Conservation (phyloP, 2,329 filamentous ascomycete genomes). For the Ceratocystis colombiana region DNA sequence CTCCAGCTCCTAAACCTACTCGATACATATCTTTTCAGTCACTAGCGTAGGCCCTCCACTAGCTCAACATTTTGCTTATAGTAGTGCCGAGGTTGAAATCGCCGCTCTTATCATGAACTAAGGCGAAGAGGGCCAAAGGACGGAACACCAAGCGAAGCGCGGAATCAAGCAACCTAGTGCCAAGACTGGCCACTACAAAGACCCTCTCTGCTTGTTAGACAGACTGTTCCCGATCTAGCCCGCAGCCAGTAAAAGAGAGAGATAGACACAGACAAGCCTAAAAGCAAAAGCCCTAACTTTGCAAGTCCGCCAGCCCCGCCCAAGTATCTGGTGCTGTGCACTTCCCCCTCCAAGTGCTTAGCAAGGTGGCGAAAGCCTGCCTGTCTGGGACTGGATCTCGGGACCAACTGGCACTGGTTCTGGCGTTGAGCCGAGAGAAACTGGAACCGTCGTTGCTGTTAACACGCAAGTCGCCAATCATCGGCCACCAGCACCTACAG, state of each 20-base stretch:
- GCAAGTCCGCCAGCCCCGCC: not conserved
- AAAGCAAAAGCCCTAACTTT: not conserved
- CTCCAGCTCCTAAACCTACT: not conserved
- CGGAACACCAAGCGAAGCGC: not conserved
- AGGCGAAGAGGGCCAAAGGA: not conserved
- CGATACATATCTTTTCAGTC: not conserved
- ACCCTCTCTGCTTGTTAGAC: conserved; percentile 9
- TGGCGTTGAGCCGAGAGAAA: not conserved
- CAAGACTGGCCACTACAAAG: not conserved
- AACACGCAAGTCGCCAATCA: not conserved
- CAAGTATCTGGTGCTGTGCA: not conserved
- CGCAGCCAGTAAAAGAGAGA: not conserved
- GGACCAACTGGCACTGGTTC: not conserved
- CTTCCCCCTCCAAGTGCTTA: conserved; percentile 1
- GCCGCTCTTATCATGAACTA: not conserved
- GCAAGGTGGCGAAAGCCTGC: conserved; percentile 3
- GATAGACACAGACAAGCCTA: not conserved
- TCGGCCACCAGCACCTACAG: not conserved
- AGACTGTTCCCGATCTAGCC: not conserved
- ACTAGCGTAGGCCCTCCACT: not conserved
- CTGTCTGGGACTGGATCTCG: not conserved
- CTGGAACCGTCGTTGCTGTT: not conserved
- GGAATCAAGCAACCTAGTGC: not conserved
- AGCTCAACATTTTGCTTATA: not conserved
- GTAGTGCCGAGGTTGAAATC: not conserved